Conservation (phyloP, 495 filamentous ascomycete species). For the Penicillium alfredii region DNA sequence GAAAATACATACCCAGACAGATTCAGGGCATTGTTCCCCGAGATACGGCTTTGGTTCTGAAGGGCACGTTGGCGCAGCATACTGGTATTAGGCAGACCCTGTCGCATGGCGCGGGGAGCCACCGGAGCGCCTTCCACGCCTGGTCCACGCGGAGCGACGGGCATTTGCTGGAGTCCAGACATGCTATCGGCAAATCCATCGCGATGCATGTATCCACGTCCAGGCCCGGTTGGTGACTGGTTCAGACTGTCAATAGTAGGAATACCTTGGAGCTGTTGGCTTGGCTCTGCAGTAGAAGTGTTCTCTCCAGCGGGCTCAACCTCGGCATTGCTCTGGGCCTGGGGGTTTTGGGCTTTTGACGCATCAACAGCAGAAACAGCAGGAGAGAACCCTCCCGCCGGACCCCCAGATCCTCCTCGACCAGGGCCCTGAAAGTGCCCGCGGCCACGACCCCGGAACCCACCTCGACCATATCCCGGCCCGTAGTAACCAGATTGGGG, state of each 20-base stretch:
- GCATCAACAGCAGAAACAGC: too few relatives aligned
- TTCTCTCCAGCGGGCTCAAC: constrained; percentile 9
- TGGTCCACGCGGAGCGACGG: constrained; percentile 41
- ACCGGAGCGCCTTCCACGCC: constrained; percentile 80
- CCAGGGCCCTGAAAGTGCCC: constrained; percentile 49
- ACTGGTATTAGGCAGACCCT: constrained; percentile 75
- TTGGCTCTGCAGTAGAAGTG: constrained; percentile 1
- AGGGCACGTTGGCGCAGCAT: constrained; percentile 42
- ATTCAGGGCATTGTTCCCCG: too few relatives aligned
- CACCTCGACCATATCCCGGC: constrained; percentile 48
- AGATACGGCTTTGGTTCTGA: constrained; percentile 23
- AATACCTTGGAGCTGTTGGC: constrained; percentile 35
- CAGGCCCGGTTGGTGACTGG: too few relatives aligned
- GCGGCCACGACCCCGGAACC: constrained; percentile 62
- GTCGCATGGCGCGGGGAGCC: constrained; percentile 87
- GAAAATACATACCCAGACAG: too few relatives aligned
- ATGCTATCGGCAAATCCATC: constrained; percentile 26
- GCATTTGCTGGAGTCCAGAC: constrained; percentile 16
- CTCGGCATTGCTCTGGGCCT: constrained; percentile 1
- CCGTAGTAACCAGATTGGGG: constrained; percentile 60
- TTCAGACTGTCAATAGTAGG: constrained; percentile 43
- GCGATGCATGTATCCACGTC: constrained; percentile 34
- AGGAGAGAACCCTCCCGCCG: too few relatives aligned
- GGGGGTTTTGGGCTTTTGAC: too few relatives aligned
- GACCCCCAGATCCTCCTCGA: constrained; percentile 46